Conservation (phyloP, 2,329 filamentous ascomycete genomes). For the Colletotrichum liaoningense region DNA sequence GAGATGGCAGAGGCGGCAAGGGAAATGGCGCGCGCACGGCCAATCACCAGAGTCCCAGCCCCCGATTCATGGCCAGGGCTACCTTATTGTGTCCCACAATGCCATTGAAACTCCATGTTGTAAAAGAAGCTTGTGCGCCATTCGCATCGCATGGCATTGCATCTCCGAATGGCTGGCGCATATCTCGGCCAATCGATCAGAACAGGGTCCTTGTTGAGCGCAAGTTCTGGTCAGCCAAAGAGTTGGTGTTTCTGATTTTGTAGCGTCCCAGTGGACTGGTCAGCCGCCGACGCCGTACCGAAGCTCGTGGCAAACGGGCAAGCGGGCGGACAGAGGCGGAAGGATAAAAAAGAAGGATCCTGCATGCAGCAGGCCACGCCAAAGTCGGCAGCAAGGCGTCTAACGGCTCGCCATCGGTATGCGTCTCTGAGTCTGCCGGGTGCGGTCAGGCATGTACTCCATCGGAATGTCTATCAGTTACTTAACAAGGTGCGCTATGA, state of each 20-base stretch:
- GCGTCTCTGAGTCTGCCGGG: neutral
- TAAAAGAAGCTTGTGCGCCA: constrained; percentile 14
- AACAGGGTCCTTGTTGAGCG: neutral
- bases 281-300: neutral
- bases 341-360: neutral
- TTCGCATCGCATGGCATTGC: neutral
- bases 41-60: constrained; percentile 19
- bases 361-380: constrained; percentile 10
- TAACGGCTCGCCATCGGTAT: neutral
- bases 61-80: neutral
- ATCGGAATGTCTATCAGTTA: too few relatives aligned
- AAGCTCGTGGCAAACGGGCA: constrained; percentile 2
- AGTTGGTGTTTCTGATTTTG: neutral
- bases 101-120: neutral
- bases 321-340: neutral
- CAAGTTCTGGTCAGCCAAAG: neutral
- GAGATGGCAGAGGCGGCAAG: constrained; percentile 32
- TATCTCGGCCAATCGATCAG: neutral
- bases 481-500: too few relatives aligned
- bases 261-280: constrained; percentile 6
- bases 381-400: constrained; percentile 16
- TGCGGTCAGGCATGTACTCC: too few relatives aligned
- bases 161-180: neutral
- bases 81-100: neutral
- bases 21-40: constrained; percentile 11